Evolutionary conservation across 768 basidiomycete genomes (phyloP), one percentile per base, ranked within the genome.

Genomic region (Pleurotus tuoliensis): DNA sequence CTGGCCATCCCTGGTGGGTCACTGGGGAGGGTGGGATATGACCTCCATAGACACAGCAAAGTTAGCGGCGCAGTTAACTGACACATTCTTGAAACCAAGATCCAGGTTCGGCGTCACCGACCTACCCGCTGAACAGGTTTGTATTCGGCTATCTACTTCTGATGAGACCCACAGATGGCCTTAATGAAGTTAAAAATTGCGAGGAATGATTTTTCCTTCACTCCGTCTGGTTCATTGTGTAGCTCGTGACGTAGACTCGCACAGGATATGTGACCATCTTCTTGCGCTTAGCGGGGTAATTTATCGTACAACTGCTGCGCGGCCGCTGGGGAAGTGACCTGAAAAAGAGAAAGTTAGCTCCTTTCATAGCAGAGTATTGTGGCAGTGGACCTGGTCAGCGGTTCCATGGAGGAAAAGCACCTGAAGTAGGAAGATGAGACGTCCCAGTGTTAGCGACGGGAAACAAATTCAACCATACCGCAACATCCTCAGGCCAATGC

Each of bases 211-310:
- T 78, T 77, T 57, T 89, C 84, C 59, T 80, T 79, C 15, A 89
- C 81, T 1, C 82, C 85, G 45, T 82, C 74, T 1, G 86, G 82
- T 64, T 92, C 90, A 58, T 88, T 86, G 20, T 86, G 82, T 16
- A 92, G 73, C 64, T 92, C 90, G 59, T 92, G 90, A 64, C 75
- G 44, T 50, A 25, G 56, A 44, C 0, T 48, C 67, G 40, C 62
- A 80, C 79, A 38, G 73, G 66, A 38, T 57, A 62, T 44, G 30
- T 1, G n/a, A 55, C 47, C 39, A 77, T 66, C 30, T 60, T 71
- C 70, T 83, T 82, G 66, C 80, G 74, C 5, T 68, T 63, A 0
- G 72, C 75, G 1, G 65, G 65, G 41, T 46, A 82, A 57, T 34
- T 74, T 68, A 3, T 71, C 67, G 58, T 68, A 66, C 59, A 82